These are phyloP conservation scores for Chloris gayana DNA, from an alignment of 176 grass and related monocot genomes.

Conservation along the genomic window DNA sequence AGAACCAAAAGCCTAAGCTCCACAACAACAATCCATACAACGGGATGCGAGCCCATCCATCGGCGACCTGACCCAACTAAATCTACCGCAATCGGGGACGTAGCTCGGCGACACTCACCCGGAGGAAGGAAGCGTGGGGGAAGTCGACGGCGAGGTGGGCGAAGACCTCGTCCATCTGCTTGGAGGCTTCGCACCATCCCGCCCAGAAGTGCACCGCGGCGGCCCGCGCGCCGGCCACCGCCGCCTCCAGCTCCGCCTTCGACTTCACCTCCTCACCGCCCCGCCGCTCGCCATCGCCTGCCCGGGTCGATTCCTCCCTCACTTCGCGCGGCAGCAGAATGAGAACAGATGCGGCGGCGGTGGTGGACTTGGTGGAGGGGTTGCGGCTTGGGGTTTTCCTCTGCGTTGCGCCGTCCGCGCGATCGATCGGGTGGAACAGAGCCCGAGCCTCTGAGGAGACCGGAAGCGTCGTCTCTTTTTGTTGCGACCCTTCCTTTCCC, in stretches of 20 bases:
- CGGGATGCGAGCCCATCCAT: background rate
- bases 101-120: conserved; percentile 29
- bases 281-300: conserved; percentile 49
- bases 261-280: conserved; percentile 67
- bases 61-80: background rate
- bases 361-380: background rate
- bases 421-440: background rate
- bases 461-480: background rate
- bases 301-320: background rate
- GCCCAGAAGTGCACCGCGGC: conserved; percentile 95
- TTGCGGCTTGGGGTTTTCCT: conserved; percentile 40
- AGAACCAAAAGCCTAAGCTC: conserved; percentile 16
- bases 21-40: background rate
- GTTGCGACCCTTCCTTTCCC: conserved; percentile 5
- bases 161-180: conserved; percentile 99
- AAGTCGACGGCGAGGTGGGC: conserved; percentile 85
- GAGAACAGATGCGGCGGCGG: background rate
- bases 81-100: conserved; percentile 25
- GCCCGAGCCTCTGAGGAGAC: background rate
- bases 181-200: conserved; percentile 92
- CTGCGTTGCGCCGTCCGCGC: background rate
- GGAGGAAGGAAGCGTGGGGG: conserved; percentile 76
- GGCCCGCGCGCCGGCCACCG: conserved; percentile 44
- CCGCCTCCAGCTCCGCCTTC: conserved; percentile 75
- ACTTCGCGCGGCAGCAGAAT: background rate